phyloP scores from a whole-genome alignment of 1,284 basidiomycete species.

The Apiotrichum porosum region DNA sequence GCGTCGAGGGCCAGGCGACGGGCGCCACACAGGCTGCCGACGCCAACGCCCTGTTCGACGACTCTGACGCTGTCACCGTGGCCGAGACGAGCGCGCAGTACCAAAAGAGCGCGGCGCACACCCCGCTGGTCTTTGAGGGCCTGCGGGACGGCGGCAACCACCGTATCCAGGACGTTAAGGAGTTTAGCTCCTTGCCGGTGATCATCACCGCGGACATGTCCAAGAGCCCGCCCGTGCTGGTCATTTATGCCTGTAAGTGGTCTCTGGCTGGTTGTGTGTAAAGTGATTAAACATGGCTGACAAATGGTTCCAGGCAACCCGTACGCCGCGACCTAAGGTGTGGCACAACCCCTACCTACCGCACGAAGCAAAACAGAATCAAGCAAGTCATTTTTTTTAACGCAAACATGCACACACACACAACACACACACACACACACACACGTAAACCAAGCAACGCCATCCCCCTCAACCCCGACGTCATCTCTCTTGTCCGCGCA shows the following conservation, averaged over 20 bases:
- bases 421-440: no score
- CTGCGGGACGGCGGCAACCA: constrained; percentile 57
- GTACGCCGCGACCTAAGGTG: constrained; percentile 12
- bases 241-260: constrained; percentile 50
- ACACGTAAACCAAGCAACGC: neutral
- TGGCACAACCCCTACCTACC: no score
- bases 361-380: no score
- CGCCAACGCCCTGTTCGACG: constrained; percentile 81
- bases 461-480: no score
- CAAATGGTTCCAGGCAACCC: constrained; percentile 21
- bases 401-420: neutral
- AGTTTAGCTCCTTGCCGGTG: constrained; percentile 84
- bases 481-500: no score
- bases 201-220: constrained; percentile 89
- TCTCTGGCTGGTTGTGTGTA: neutral
- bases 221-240: constrained; percentile 89
- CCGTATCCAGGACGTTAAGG: constrained; percentile 85
- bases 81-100: constrained; percentile 63
- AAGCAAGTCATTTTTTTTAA: neutral
- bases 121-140: constrained; percentile 70
- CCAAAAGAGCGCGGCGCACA: constrained; percentile 63
- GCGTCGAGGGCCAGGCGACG: constrained; percentile 69
- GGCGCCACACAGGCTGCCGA: constrained; percentile 65
- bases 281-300: neutral
- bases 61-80: constrained; percentile 55